Percentiles rank a stretch among this genome's conserved stretches.
Conservation (phyloP, 768 basidiomycete genomes). For the Termitomyces sp. region DNA sequence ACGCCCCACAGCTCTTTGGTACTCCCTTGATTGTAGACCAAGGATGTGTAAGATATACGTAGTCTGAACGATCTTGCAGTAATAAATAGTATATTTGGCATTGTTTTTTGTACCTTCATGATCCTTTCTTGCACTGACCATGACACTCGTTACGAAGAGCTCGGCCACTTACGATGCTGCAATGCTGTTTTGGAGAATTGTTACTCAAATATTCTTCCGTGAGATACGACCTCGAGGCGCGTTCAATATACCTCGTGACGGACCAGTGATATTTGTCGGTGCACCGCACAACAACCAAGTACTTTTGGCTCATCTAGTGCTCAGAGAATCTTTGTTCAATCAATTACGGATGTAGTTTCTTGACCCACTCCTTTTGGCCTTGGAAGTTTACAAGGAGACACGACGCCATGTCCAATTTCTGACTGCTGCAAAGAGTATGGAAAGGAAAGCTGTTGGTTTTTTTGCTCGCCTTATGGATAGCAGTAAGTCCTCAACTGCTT, state of each 20-base stretch:
- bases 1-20: background rate
- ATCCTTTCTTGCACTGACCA: constrained; percentile 4
- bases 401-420: constrained; percentile 79
- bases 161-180: constrained; percentile 59
- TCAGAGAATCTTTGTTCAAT: constrained; percentile 6
- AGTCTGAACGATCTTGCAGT: background rate
- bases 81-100: constrained; percentile 1
- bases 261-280: constrained; percentile 88
- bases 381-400: constrained; percentile 83
- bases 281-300: constrained; percentile 94
- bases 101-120: constrained; percentile 1
- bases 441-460: constrained; percentile 71
- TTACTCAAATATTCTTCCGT: constrained; percentile 94
- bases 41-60: background rate
- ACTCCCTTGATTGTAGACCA: background rate
- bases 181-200: constrained; percentile 77
- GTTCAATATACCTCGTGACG: constrained; percentile 88
- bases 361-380: constrained; percentile 79
- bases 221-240: constrained; percentile 92
- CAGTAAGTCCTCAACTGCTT: constrained; percentile 45
- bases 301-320: constrained; percentile 11
- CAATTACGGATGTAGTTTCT: constrained; percentile 59
- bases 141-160: constrained; percentile 16
- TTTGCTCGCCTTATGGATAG: constrained; percentile 81
- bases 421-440: constrained; percentile 86